Evolutionary conservation across 140 eudicot genomes (phyloP), one percentile per base, ranked within the genome.

Genomic region (Erigeron philadelphicus): DNA sequence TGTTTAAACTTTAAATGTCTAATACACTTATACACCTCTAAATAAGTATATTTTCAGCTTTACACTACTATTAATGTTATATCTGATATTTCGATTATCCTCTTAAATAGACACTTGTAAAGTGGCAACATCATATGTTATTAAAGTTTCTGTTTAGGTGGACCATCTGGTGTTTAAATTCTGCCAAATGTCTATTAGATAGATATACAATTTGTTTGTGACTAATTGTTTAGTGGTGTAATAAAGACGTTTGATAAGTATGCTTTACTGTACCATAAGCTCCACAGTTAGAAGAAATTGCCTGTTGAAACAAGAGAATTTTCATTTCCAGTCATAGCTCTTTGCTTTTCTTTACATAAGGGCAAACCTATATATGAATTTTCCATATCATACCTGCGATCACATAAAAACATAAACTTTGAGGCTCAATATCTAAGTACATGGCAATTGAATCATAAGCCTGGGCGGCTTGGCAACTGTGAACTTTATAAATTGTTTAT

Each of bases 121-220:
- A 3, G 16, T 48, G n/a, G 38, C 38, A 10, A 44, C 23, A 46
- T 45, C 43, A 65, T 11, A 19, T 31, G 70, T 1, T 41, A 17
- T 65, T 41, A 66, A 19, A 15, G 13, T 11, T 64, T 6, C n/a
- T 64, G 41, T 31, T 31, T 7, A 50, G 19, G 18, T 50, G 17
- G 41, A 13, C 57, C 4, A 66, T 46, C 4, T 7, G 48, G 48
- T 61, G 43, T 38, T 42, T 18, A 69, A 5, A 55, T 38, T 4
- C 21, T 41, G 52, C n/a, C 11, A 71, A 59, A 11, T 71, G 17
- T 25, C 53, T 31, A 42, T 31, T 46, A 59, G 59, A 58, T n/a
- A 44, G 67, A 59, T 59, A 15, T 58, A 25, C 11, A 16, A 12
- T 48, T 10, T 47, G 9, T 12, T 21, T 63, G n/a, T 5, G 8